Conservation (phyloP, 495 filamentous ascomycete species). For the Filosporella fistucella region DNA sequence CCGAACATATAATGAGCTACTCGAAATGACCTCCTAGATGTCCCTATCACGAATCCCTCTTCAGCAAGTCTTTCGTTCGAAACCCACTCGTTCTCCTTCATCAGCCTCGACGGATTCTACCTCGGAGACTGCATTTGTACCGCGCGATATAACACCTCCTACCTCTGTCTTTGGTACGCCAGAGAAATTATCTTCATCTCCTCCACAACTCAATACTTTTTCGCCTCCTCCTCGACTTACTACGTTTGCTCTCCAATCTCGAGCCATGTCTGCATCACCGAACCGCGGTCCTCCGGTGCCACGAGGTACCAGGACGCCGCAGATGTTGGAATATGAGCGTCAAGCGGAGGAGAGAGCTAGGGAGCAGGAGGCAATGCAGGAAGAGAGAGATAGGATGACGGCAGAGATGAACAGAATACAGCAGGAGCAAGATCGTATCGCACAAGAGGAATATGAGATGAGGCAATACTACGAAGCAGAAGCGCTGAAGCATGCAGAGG, state of each 20-base stretch:
- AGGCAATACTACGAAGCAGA: slow-evolving; percentile 26
- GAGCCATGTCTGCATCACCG: no score
- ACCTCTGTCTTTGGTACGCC: no score
- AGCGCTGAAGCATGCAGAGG: slow-evolving; percentile 39
- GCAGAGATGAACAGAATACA: slow-evolving; percentile 37
- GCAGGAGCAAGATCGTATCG: slow-evolving; percentile 36
- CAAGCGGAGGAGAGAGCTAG: slow-evolving; percentile 19
- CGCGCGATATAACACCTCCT: no score
- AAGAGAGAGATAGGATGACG: slow-evolving; percentile 31
- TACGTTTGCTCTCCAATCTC: no score
- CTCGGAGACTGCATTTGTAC: no score
- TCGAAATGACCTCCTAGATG: no score
- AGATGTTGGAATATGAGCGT: slow-evolving; percentile 37
- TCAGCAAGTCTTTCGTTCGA: slow-evolving; percentile 12
- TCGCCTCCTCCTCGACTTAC: no score
- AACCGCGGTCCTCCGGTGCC: no score
- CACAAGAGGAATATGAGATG: slow-evolving; percentile 43
- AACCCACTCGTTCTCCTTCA: neutral
- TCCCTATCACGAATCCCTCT: slow-evolving; percentile 16
- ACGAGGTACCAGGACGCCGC: slow-evolving; percentile 32
- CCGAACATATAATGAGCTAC: no score
- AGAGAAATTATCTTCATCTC: no score
- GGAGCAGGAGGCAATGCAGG: slow-evolving; percentile 22
- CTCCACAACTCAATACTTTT: no score
- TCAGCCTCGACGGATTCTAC: neutral